A percentile compares a stretch with the other conserved stretches of the same genome.
phyloP scores from a whole-genome alignment of 345 rosid species.

The Firmiana major region DNA sequence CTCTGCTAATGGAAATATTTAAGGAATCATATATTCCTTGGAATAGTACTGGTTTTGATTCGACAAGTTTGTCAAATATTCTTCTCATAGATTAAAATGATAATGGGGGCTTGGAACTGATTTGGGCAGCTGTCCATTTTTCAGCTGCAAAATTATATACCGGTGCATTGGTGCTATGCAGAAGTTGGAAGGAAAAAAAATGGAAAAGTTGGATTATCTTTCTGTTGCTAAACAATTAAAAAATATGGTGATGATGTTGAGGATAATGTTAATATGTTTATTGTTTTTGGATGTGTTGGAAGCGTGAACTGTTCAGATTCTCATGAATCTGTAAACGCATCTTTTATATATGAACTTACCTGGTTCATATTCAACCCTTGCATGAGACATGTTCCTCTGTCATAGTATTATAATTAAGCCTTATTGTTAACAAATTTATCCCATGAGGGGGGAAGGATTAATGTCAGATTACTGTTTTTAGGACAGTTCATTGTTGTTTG shows the following conservation, averaged over 20 bases:
- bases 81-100: not conserved
- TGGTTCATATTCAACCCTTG: not conserved
- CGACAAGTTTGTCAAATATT: not conserved
- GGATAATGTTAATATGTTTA: not conserved
- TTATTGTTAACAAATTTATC: not conserved
- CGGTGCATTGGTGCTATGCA: conserved; percentile 8
- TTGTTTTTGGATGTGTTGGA: not conserved
- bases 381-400: not conserved
- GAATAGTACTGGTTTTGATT: not conserved
- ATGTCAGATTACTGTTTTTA: not conserved
- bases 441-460: not conserved
- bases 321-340: not conserved
- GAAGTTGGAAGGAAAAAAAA: not conserved
- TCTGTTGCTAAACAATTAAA: not conserved
- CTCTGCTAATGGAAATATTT: not conserved
- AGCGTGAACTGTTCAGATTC: not conserved
- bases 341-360: not conserved
- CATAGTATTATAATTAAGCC: not conserved
- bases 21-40: not conserved
- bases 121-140: conserved; percentile 15
- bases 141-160: conserved; percentile 16
- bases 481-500: not conserved
- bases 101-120: not conserved
- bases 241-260: not conserved
- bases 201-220: not conserved